Base-by-base conservation (phyloP, 306 rosid species). In the Hippophae tibetana region DNA sequence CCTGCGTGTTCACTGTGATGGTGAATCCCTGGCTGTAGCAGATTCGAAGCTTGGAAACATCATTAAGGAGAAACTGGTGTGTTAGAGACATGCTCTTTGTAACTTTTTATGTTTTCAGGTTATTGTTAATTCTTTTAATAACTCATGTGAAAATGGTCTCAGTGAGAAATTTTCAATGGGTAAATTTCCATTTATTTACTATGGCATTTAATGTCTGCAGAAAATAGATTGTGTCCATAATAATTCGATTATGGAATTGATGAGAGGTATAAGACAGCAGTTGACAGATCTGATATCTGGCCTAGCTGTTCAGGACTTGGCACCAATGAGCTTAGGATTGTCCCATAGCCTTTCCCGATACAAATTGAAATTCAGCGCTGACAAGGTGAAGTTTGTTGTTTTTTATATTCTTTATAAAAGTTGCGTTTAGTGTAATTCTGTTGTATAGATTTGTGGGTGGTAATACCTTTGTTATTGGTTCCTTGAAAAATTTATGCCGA, bases 281-380 rank as follows among this genome's bases (percentile, higher is more conserved):
- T 66, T 92, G 76, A 80, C 72, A 49, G 99, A 92, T 40, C 86
- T 92, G 58, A 77, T 87, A 65, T 59, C 83, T 0, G 97, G 99
- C 62, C 80, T 88, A 6, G 87, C 86, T 40, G 87, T 82, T 54
- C 93, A 92, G 71, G 99, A 92, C 67, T 64, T 88, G 88, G 88
- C 95, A 7, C 99, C 99, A 7, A 92, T 92, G 99, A 86, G 89
- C 77, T 73, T 92, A 81, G 99, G 97, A 59, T 78, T 92, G 59
- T 92, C 99, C 65, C 97, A 92, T 55, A 92, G 99, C 74, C 75
- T 92, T 48, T 83, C 97, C 47, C 79, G 97, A 69, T 88, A 86
- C 78, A 85, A 82, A 74, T 78, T 92, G 45, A 92, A 92, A 78
- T 92, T 92, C 77, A 92, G 99, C 67, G 88, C 99, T 5, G 99